phyloP scores from a whole-genome alignment of 1,139 yeast species.

The Sugiyamaella xylanicola region DNA sequence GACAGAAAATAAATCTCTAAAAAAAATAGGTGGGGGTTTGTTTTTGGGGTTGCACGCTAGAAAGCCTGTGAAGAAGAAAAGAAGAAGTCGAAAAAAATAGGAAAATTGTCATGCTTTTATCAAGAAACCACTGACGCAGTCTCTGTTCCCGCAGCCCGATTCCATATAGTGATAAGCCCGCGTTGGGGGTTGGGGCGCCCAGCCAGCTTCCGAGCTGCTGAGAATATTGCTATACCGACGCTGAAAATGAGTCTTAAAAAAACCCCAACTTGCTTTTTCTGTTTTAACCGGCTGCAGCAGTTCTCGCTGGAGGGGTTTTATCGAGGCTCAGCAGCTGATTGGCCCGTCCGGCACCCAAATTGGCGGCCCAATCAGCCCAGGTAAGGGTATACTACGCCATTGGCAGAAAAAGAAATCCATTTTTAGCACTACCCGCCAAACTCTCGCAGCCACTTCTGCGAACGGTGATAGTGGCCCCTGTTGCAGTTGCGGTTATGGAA shows the following conservation, averaged over 20 bases:
- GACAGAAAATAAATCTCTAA: background rate
- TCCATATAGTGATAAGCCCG: slow-evolving; percentile 1
- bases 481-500: too few species aligned
- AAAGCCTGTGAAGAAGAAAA: slow-evolving; percentile 16
- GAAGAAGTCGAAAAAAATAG: slow-evolving; percentile 7
- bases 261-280: background rate
- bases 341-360: background rate
- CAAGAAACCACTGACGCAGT: background rate
- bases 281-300: background rate
- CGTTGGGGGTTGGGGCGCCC: slow-evolving; percentile 1
- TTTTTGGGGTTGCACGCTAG: slow-evolving; percentile 9
- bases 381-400: too few species aligned
- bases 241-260: background rate
- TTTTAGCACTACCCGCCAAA: too few species aligned
- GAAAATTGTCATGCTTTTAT: slow-evolving; percentile 14
- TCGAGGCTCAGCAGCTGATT: slow-evolving; percentile 5
- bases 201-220: background rate
- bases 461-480: too few species aligned
- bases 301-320: background rate
- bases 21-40: background rate
- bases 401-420: background rate
- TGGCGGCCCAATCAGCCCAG: background rate
- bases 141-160: background rate
- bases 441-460: too few species aligned
- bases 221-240: background rate